Conservation (phyloP, 257 asterid genomes). For the Capsicum rhomboideum region DNA sequence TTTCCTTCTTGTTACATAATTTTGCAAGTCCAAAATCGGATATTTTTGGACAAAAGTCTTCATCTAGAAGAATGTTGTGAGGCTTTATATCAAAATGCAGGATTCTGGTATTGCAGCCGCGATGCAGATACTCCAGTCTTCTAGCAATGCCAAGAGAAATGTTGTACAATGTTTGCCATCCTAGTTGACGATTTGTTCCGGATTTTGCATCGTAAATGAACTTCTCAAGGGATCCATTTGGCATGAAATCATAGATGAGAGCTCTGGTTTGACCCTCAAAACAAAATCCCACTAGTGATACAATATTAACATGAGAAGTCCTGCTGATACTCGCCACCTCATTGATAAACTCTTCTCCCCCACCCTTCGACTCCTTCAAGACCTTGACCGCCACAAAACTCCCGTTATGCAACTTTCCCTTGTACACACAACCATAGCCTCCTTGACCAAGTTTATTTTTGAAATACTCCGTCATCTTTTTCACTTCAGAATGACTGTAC, state of each 20-base stretch:
- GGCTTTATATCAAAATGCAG: not conserved
- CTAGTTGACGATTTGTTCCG: not conserved
- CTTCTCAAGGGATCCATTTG: not conserved
- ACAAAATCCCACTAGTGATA: slow-evolving; percentile 4
- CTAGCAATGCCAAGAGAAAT: not conserved
- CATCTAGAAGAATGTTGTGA: not conserved
- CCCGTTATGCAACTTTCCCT: not conserved
- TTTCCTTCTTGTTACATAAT: not conserved
- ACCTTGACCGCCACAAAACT: not conserved
- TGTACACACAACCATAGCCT: not conserved
- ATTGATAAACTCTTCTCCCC: slow-evolving; percentile 1
- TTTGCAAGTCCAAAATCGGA: slow-evolving; percentile 5
- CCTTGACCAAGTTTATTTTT: not conserved
- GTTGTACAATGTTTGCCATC: not conserved
- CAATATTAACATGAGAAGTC: slow-evolving; percentile 2
- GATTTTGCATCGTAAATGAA: not conserved
- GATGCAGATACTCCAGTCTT: slow-evolving; percentile 1
- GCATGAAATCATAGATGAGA: not conserved
- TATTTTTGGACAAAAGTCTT: slow-evolving; percentile 4
- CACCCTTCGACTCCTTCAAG: not conserved
- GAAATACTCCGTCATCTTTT: not conserved
- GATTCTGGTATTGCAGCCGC: not conserved
- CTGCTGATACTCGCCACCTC: not conserved
- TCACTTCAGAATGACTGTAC: not conserved
- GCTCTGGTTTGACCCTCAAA: not conserved